Conservation (phyloP, 805 yeast species). For the Candida hungchunana region DNA sequence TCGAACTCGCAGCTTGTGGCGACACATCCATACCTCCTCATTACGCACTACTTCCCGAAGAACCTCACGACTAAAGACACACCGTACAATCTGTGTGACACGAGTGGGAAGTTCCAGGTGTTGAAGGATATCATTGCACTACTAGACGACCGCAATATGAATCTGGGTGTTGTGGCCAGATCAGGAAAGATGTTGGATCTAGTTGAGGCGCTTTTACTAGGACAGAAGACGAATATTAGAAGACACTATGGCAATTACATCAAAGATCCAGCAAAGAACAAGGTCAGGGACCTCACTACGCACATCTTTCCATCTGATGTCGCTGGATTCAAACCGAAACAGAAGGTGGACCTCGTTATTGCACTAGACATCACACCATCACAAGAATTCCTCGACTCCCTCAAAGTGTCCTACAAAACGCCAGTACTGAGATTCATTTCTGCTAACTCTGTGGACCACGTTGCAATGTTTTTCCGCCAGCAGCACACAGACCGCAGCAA, state of each 20-base stretch:
- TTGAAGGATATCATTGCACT: slow-evolving; percentile 60
- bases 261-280: slow-evolving; percentile 43
- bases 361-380: slow-evolving; percentile 62
- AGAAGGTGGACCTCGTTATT: slow-evolving; percentile 52
- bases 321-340: slow-evolving; percentile 5
- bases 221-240: slow-evolving; percentile 51
- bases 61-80: slow-evolving; percentile 66
- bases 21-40: slow-evolving; percentile 83
- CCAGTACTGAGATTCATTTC: slow-evolving; percentile 71
- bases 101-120: slow-evolving; percentile 80
- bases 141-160: slow-evolving; percentile 40
- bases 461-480: slow-evolving; percentile 48
- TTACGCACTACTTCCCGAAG: slow-evolving; percentile 83
- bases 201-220: slow-evolving; percentile 64
- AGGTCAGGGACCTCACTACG: slow-evolving; percentile 19
- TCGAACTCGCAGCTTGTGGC: slow-evolving; percentile 75
- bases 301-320: slow-evolving; percentile 22
- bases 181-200: slow-evolving; percentile 69
- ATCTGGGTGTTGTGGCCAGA: slow-evolving; percentile 67
- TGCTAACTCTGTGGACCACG: slow-evolving; percentile 80
- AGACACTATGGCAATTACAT: slow-evolving; percentile 61
- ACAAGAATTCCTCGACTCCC: slow-evolving; percentile 31
- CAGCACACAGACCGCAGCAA: slow-evolving; percentile 27
- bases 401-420: slow-evolving; percentile 30
- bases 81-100: slow-evolving; percentile 64